Conservation (phyloP, 768 basidiomycete genomes). For the Cystobasidiopsis lactophilus region DNA sequence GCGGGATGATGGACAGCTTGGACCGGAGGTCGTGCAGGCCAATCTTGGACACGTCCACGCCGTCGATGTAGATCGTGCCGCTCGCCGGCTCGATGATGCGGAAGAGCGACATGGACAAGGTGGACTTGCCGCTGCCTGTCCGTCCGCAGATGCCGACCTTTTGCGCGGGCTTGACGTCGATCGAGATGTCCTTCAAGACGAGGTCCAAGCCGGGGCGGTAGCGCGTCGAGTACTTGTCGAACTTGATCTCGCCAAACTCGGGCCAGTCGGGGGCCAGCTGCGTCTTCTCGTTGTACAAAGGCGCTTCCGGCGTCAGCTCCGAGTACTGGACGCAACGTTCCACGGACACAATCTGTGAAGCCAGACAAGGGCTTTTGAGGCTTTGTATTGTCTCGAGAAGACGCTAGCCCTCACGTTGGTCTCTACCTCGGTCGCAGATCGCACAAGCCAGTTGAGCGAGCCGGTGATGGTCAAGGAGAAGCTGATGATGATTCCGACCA, state of each 20-base stretch:
- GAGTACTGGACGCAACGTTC: conserved; percentile 72
- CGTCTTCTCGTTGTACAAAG: conserved; percentile 37
- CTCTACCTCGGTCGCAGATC: conserved; percentile 41
- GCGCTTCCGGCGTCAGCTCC: conserved; percentile 48
- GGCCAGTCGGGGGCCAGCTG: conserved; percentile 39
- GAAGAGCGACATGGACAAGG: conserved; percentile 29
- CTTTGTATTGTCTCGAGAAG: conserved; percentile 19
- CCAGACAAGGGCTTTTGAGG: background rate
- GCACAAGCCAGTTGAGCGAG: conserved; percentile 14
- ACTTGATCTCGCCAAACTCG: conserved; percentile 44
- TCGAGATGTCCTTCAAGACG: conserved; percentile 50
- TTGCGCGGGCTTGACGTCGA: conserved; percentile 49
- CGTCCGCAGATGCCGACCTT: conserved; percentile 61
- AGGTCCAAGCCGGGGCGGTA: conserved; percentile 63
- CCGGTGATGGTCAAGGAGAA: conserved; percentile 1
- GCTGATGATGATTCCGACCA: conserved; percentile 38
- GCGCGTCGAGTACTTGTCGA: conserved; percentile 44
- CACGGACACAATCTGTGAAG: conserved; percentile 47
- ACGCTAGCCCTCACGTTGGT: conserved; percentile 42
- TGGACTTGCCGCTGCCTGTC: conserved; percentile 25
- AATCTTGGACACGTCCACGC: conserved; percentile 24
- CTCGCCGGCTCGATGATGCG: conserved; percentile 37
- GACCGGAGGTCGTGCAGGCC: conserved; percentile 32
- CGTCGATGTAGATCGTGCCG: conserved; percentile 41
- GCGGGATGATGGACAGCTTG: conserved; percentile 45